phyloP scores from a whole-genome alignment of 2,329 filamentous ascomycete genomes.

The Coleophoma cylindrospora region DNA sequence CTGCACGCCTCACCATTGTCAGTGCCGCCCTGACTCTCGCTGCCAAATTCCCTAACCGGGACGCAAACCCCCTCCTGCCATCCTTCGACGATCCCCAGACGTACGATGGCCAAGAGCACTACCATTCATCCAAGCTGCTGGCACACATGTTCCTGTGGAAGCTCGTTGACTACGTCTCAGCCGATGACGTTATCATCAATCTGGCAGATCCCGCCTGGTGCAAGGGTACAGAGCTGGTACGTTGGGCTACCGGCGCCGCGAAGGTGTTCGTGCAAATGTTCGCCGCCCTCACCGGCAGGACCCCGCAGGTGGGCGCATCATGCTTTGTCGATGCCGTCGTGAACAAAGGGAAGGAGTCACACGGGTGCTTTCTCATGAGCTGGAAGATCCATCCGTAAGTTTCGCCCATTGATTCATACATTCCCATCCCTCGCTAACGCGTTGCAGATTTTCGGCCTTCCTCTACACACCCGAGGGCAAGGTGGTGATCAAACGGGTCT shows the following conservation, averaged over 20 bases:
- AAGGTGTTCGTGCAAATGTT: slow-evolving; percentile 16
- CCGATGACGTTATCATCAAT: slow-evolving; percentile 30
- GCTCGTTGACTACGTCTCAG: slow-evolving; percentile 30
- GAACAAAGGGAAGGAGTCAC: slow-evolving; percentile 41
- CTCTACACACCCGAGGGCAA: slow-evolving; percentile 30
- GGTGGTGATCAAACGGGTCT: slow-evolving; percentile 29
- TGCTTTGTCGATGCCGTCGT: slow-evolving; percentile 42
- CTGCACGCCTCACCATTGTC: slow-evolving; percentile 11
- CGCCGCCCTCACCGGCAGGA: slow-evolving; percentile 24
- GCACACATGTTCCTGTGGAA: slow-evolving; percentile 31
- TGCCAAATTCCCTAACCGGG: slow-evolving; percentile 22
- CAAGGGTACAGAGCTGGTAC: slow-evolving; percentile 35
- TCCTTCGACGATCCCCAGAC: slow-evolving; percentile 26
- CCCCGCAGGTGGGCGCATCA: slow-evolving; percentile 34
- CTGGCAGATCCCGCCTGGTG: slow-evolving; percentile 28
- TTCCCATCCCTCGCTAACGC: slow-evolving; percentile 1
- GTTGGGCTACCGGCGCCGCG: slow-evolving; percentile 22
- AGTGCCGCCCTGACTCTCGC: slow-evolving; percentile 13
- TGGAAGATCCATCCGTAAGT: slow-evolving; percentile 42
- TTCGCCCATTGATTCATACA: neutral
- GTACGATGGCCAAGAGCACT: slow-evolving; percentile 20
- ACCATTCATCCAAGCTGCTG: slow-evolving; percentile 27
- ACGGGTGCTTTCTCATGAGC: slow-evolving; percentile 45
- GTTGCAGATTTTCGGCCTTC: slow-evolving; percentile 25
- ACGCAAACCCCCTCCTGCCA: slow-evolving; percentile 20